These are phyloP conservation scores for Hyphopichia homilentoma DNA, from an alignment of 805 yeast genomes.

Conservation along the genomic window DNA sequence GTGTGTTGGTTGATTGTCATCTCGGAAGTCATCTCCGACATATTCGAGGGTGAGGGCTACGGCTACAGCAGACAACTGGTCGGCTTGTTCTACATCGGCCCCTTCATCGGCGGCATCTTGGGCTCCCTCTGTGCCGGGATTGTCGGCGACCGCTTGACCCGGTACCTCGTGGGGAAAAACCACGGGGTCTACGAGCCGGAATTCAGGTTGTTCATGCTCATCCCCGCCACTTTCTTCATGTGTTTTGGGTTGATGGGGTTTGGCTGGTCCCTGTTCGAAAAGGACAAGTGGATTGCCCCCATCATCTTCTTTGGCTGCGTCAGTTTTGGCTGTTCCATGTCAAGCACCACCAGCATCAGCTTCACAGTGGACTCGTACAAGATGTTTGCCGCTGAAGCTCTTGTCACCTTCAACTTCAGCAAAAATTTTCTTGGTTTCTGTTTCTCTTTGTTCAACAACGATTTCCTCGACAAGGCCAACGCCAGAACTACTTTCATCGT, in stretches of 20 bases:
- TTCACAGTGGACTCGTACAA: slow-evolving; percentile 56
- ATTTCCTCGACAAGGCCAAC: slow-evolving; percentile 40
- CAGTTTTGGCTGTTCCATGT: slow-evolving; percentile 58
- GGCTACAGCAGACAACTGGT: slow-evolving; percentile 42
- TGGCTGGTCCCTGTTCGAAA: slow-evolving; percentile 52
- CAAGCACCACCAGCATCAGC: slow-evolving; percentile 60
- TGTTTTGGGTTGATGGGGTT: slow-evolving; percentile 57
- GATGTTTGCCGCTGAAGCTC: slow-evolving; percentile 54
- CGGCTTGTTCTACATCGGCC: slow-evolving; percentile 53
- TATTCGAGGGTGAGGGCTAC: slow-evolving; percentile 45
- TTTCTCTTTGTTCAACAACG: slow-evolving; percentile 54
- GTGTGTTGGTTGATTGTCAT: slow-evolving; percentile 64
- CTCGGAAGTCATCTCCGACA: slow-evolving; percentile 51
- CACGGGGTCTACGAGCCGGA: slow-evolving; percentile 62
- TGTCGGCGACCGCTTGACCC: slow-evolving; percentile 45
- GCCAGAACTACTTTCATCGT: slow-evolving; percentile 45
- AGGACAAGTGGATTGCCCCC: slow-evolving; percentile 55
- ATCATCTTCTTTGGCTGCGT: slow-evolving; percentile 52
- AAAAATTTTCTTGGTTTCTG: slow-evolving; percentile 55
- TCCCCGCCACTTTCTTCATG: slow-evolving; percentile 43
- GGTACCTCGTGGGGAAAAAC: slow-evolving; percentile 42
- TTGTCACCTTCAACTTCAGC: slow-evolving; percentile 52
- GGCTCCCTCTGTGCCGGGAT: slow-evolving; percentile 56
- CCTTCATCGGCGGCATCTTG: slow-evolving; percentile 54
- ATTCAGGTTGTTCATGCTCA: slow-evolving; percentile 50